Evolutionary conservation across 305 asterid genomes (phyloP).

Genomic region (Plantago lanceolata): DNA sequence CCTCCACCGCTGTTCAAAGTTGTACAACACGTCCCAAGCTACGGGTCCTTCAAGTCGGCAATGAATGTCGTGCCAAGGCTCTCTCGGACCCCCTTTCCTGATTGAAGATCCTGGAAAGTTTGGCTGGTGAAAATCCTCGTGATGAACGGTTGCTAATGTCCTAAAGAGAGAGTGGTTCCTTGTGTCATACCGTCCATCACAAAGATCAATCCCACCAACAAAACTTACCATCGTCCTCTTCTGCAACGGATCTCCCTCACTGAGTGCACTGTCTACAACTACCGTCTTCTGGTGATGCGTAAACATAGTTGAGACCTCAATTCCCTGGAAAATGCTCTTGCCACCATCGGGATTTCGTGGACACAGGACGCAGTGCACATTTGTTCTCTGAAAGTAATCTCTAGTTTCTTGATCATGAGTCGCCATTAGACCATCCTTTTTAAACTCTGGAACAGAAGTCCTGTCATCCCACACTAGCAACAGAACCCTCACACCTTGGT

Average conservation of each 20-base stretch:
- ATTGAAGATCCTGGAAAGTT: constrained; percentile 62
- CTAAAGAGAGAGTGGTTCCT: constrained; percentile 53
- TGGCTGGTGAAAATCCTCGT: constrained; percentile 78
- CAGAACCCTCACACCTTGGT: too few relatives aligned
- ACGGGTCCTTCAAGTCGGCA: constrained; percentile 76
- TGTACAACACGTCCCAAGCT: constrained; percentile 83
- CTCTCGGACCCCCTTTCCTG: constrained; percentile 71
- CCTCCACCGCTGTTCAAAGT: constrained; percentile 84
- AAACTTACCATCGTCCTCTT: constrained; percentile 50
- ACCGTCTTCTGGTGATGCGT: constrained; percentile 85
- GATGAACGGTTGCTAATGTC: constrained; percentile 51
- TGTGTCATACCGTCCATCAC: too few relatives aligned
- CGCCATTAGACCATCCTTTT: constrained; percentile 69
- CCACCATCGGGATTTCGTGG: constrained; percentile 68
- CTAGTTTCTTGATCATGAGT: constrained; percentile 73
- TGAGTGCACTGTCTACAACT: constrained; percentile 44
- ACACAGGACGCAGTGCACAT: constrained; percentile 60
- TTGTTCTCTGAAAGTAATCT: constrained; percentile 47
- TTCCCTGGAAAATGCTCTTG: constrained; percentile 50
- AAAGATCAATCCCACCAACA: too few relatives aligned
- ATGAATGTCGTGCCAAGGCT: constrained; percentile 87
- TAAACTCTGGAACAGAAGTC: constrained; percentile 31
- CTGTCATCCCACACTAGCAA: too few relatives aligned
- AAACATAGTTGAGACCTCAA: constrained; percentile 63
- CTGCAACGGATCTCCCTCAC: constrained; percentile 7